Percentiles rank a stretch among this genome's conserved stretches.
These are phyloP conservation scores for Climacium dendroides DNA, from an alignment of 225 moss, liverwort and hornwort genomes.

Conservation along the genomic window DNA sequence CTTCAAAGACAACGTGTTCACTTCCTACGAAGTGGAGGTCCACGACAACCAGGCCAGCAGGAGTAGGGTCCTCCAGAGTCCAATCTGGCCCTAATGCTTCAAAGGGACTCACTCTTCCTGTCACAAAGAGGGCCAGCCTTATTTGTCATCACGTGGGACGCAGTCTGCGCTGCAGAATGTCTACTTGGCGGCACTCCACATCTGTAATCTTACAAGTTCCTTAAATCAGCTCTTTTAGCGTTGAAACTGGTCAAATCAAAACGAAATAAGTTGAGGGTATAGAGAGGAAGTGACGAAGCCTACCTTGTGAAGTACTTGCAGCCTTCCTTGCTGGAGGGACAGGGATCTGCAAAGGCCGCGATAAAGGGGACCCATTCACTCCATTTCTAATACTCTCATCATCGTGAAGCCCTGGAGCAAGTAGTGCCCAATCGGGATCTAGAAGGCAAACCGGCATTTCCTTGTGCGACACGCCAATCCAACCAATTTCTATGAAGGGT, in stretches of 20 bases:
- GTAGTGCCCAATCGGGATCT: slow-evolving; percentile 51
- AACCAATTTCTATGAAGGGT: slow-evolving; percentile 63
- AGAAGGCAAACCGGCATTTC: slow-evolving; percentile 64
- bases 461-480: slow-evolving; percentile 68
- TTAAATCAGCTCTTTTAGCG: slow-evolving; percentile 2
- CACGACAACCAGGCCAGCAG: slow-evolving; percentile 57
- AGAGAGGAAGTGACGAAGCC: neutral
- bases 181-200: slow-evolving; percentile 27
- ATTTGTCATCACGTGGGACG: slow-evolving; percentile 37
- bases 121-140: slow-evolving; percentile 38
- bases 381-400: neutral
- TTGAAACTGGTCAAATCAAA: neutral
- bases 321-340: slow-evolving; percentile 11
- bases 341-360: slow-evolving; percentile 38
- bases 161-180: slow-evolving; percentile 20
- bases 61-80: slow-evolving; percentile 60
- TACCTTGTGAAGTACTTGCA: slow-evolving; percentile 12
- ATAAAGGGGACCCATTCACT: neutral
- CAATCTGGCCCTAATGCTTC: slow-evolving; percentile 40
- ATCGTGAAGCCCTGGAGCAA: slow-evolving; percentile 12
- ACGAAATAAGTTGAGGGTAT: neutral
- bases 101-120: slow-evolving; percentile 62
- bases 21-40: slow-evolving; percentile 83
- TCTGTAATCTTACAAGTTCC: slow-evolving; percentile 26
- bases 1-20: slow-evolving; percentile 82